phyloP scores from a whole-genome alignment of 1,139 yeast genomes.

The Candida tetrigidarum region DNA sequence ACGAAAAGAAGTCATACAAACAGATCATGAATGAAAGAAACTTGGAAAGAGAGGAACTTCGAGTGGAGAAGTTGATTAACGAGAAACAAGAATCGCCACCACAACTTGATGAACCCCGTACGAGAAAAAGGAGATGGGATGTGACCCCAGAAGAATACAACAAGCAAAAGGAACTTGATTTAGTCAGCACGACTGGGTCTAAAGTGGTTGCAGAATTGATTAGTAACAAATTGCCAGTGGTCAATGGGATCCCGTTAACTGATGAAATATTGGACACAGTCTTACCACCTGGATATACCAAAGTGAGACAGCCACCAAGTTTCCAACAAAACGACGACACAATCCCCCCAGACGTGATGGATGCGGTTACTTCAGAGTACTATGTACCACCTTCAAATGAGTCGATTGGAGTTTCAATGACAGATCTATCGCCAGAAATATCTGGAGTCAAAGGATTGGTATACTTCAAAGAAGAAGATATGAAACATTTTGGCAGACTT shows the following conservation, averaged over 20 bases:
- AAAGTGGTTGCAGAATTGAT: conserved; percentile 12
- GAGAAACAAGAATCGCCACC: conserved; percentile 14
- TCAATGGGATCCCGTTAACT: conserved; percentile 51
- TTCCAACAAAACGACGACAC: conserved; percentile 38
- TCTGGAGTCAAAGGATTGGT: conserved; percentile 64
- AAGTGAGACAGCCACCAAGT: conserved; percentile 51
- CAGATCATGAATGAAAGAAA: conserved; percentile 41
- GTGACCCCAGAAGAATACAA: conserved; percentile 39
- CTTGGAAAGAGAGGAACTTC: conserved; percentile 34
- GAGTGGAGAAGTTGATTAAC: conserved; percentile 24
- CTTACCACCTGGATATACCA: conserved; percentile 58
- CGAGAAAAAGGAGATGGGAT: conserved; percentile 39
- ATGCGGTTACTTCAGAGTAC: conserved; percentile 23
- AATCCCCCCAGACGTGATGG: conserved; percentile 37
- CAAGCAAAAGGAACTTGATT: conserved; percentile 12
- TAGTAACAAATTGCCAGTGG: conserved; percentile 37
- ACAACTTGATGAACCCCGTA: conserved; percentile 17
- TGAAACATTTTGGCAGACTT: conserved; percentile 70
- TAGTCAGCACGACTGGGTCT: neutral
- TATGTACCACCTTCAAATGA: conserved; percentile 31
- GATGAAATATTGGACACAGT: conserved; percentile 54
- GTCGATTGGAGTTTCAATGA: conserved; percentile 3
- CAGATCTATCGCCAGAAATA: conserved; percentile 51
- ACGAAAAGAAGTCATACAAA: conserved; percentile 30
- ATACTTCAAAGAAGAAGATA: conserved; percentile 73